Evolutionary conservation across 805 yeast genomes (phyloP).

Genomic region (Candida parachauliodes): DNA sequence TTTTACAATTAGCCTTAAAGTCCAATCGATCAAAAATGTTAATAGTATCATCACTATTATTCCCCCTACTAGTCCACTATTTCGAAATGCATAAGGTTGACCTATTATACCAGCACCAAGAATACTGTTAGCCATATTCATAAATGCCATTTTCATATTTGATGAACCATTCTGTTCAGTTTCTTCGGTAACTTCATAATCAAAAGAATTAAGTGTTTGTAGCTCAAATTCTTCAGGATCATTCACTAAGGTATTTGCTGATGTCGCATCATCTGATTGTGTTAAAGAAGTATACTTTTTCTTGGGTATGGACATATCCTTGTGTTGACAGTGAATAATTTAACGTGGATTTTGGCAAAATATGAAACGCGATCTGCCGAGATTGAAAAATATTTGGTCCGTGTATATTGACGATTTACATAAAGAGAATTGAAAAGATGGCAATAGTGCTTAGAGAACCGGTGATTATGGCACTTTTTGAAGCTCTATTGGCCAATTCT

Average conservation of each 20-base stretch:
- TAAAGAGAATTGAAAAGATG: background rate
- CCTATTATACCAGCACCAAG: slow-evolving; percentile 96
- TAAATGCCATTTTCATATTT: slow-evolving; percentile 77
- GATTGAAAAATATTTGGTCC: no score
- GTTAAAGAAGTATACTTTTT: slow-evolving; percentile 4
- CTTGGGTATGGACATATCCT: slow-evolving; percentile 6
- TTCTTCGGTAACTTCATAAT: slow-evolving; percentile 13
- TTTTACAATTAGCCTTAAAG: slow-evolving; percentile 69
- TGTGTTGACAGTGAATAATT: background rate
- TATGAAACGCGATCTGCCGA: background rate
- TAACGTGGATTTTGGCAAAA: background rate
- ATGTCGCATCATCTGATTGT: background rate
- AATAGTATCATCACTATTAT: slow-evolving; percentile 54
- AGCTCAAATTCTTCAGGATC: slow-evolving; percentile 15
- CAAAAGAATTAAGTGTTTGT: slow-evolving; percentile 16
- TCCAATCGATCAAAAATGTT: slow-evolving; percentile 83
- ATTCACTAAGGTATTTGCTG: slow-evolving; percentile 1
- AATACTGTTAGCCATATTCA: slow-evolving; percentile 96
- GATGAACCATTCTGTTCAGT: slow-evolving; percentile 26
- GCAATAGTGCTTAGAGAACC: background rate
- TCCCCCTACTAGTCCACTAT: slow-evolving; percentile 79
- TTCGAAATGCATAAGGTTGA: slow-evolving; percentile 82
- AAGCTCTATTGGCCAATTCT: slow-evolving; percentile 4
- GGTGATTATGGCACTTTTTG: background rate
- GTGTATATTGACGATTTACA: slow-evolving; percentile 1